Percentiles rank a stretch among this genome's conserved stretches.
phyloP scores from a whole-genome alignment of 306 rosid species.

The Trichosanthes cucumerina region DNA sequence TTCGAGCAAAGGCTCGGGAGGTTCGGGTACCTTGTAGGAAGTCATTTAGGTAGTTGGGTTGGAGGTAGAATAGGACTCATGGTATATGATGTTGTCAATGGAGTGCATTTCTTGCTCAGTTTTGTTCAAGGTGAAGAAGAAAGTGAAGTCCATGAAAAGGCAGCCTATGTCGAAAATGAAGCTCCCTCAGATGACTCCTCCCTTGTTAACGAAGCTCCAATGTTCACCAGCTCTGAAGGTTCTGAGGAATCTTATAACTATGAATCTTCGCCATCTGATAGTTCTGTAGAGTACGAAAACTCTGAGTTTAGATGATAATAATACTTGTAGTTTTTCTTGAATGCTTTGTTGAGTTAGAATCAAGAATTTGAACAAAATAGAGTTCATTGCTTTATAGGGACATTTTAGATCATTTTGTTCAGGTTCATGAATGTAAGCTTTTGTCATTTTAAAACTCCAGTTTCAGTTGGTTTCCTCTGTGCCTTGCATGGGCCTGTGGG shows the following conservation, averaged over 20 bases:
- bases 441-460: neutral
- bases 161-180: constrained; percentile 24
- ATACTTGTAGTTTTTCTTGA: neutral
- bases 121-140: constrained; percentile 21
- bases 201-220: constrained; percentile 19
- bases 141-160: constrained; percentile 23
- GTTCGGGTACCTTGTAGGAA: constrained; percentile 82
- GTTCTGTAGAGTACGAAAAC: constrained; percentile 27
- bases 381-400: neutral
- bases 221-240: constrained; percentile 15
- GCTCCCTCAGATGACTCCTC: constrained; percentile 20
- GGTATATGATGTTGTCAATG: constrained; percentile 73
- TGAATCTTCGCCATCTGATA: constrained; percentile 24
- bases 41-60: constrained; percentile 81
- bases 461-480: neutral
- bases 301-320: constrained; percentile 54
- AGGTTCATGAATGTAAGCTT: neutral
- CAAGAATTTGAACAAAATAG: neutral
- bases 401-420: neutral
- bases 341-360: neutral
- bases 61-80: constrained; percentile 86
- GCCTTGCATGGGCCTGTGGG: neutral
- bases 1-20: constrained; percentile 77
- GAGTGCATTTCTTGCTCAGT: constrained; percentile 49
- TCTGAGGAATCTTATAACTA: constrained; percentile 14